phyloP scores from a whole-genome alignment of 345 rosid species.

The Conringia planisiliqua region DNA sequence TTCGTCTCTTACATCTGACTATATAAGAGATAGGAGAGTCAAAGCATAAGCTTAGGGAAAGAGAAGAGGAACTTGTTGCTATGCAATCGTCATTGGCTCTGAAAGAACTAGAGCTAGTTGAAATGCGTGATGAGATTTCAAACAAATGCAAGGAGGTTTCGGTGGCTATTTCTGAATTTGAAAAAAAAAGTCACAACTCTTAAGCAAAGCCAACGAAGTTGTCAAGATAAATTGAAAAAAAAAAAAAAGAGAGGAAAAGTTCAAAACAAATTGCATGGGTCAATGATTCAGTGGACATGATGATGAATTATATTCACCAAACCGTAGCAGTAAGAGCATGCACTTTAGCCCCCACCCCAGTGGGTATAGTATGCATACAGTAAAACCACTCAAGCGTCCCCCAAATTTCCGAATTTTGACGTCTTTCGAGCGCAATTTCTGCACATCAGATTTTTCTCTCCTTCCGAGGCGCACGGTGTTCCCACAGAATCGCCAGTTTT shows the following conservation, averaged over 20 bases:
- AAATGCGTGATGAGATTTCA: conserved; percentile 46
- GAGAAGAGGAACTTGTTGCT: conserved; percentile 47
- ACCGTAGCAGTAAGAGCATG: neutral
- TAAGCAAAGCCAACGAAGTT: conserved; percentile 60
- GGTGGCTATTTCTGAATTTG: conserved; percentile 42
- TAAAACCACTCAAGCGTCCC: neutral
- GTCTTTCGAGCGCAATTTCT: neutral
- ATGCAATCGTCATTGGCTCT: conserved; percentile 41
- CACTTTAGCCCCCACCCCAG: neutral
- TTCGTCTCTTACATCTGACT: conserved; percentile 69
- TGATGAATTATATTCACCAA: too few relatives aligned
- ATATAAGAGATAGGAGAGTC: conserved; percentile 65
- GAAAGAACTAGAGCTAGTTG: too few relatives aligned
- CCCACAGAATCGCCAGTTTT: neutral
- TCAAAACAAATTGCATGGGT: too few relatives aligned
- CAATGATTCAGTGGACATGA: too few relatives aligned
- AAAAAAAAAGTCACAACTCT: conserved; percentile 49
- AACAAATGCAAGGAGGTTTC: conserved; percentile 50
- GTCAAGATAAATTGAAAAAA: conserved; percentile 24
- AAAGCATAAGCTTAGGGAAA: conserved; percentile 49
- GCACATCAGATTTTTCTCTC: neutral
- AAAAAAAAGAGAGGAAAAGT: too few relatives aligned
- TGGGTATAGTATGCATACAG: neutral
- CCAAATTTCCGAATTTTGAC: neutral
- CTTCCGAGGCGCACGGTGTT: too few relatives aligned